Evolutionary conservation across 163 green algal genomes (phyloP).

Genomic region (Chlamydomonas reinhardtii): DNA sequence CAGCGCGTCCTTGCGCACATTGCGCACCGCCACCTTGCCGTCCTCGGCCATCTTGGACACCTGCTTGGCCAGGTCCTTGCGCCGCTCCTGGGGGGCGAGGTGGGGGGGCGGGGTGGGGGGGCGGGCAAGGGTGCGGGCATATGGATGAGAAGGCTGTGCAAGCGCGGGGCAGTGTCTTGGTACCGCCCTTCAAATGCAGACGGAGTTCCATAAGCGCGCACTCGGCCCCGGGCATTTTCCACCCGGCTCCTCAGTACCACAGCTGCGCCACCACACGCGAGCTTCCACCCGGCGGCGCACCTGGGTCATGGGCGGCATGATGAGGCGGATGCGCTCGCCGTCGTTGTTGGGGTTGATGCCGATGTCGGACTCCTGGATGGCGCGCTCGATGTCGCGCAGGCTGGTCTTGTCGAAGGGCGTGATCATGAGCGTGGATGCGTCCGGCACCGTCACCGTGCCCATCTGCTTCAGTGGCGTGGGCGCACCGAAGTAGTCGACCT

Average conservation of each 20-base stretch:
- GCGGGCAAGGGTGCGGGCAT: too few species aligned
- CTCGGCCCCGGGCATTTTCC: too few species aligned
- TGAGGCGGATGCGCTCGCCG: constrained; percentile 94
- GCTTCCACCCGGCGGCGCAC: constrained; percentile 43
- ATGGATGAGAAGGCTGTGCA: too few species aligned
- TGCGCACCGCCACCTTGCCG: constrained; percentile 81
- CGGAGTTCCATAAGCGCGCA: too few species aligned
- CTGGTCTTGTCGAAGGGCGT: constrained; percentile 85
- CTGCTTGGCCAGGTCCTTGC: constrained; percentile 89
- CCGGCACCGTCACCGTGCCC: constrained; percentile 86
- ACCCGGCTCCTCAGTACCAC: too few species aligned
- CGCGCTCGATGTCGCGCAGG: constrained; percentile 83
- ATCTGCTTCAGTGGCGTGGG: constrained; percentile 88
- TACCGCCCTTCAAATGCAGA: too few species aligned
- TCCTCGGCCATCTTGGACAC: constrained; percentile 65
- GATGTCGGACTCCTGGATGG: constrained; percentile 81
- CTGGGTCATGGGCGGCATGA: constrained; percentile 92
- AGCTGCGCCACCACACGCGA: too few species aligned
- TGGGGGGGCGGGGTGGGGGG: too few species aligned
- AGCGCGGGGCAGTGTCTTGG: too few species aligned
- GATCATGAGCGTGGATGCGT: constrained; percentile 89
- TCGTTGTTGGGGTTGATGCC: constrained; percentile 97
- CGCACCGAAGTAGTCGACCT: constrained; percentile 96
- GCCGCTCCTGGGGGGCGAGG: constrained; percentile 74
- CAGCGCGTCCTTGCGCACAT: constrained; percentile 92